These are phyloP conservation scores for Russula lepida DNA, from an alignment of 768 basidiomycete genomes.

Conservation along the genomic window DNA sequence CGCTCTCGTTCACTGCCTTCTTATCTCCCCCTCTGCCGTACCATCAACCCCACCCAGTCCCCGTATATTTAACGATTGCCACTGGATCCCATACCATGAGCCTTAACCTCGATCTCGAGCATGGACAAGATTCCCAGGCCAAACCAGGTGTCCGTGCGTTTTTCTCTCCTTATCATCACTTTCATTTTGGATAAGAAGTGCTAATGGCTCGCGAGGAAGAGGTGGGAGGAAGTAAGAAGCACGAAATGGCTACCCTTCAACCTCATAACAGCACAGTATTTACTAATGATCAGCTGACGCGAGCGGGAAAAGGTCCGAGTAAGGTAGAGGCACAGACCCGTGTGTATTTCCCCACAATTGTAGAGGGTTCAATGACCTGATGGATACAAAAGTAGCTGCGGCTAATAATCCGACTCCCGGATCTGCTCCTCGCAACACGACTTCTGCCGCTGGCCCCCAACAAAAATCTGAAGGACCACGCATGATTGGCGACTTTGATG, in stretches of 20 bases:
- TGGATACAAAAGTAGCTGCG: neutral
- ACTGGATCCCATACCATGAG: neutral
- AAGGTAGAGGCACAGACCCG: neutral
- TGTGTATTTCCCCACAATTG: neutral
- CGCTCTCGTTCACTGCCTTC: too few relatives aligned
- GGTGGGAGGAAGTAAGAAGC: neutral
- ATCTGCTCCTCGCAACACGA: too few relatives aligned
- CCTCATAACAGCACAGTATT: too few relatives aligned
- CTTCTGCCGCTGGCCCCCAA: too few relatives aligned
- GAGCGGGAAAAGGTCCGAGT: too few relatives aligned
- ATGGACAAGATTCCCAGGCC: too few relatives aligned
- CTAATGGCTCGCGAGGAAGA: neutral
- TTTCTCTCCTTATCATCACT: neutral
- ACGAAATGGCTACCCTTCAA: too few relatives aligned
- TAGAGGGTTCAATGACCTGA: neutral
- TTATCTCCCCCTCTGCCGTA: neutral
- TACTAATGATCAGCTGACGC: too few relatives aligned
- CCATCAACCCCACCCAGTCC: neutral
- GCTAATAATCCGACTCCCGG: neutral
- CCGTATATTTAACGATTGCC: neutral
- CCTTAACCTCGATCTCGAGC: neutral
- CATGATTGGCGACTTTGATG: neutral
- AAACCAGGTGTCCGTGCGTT: neutral
- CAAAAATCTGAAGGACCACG: neutral
- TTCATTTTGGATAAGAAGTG: too few relatives aligned